Percentiles rank a stretch among this genome's conserved stretches.
phyloP scores from a whole-genome alignment of 345 rosid genomes.

The Lenwebbia sp. region DNA sequence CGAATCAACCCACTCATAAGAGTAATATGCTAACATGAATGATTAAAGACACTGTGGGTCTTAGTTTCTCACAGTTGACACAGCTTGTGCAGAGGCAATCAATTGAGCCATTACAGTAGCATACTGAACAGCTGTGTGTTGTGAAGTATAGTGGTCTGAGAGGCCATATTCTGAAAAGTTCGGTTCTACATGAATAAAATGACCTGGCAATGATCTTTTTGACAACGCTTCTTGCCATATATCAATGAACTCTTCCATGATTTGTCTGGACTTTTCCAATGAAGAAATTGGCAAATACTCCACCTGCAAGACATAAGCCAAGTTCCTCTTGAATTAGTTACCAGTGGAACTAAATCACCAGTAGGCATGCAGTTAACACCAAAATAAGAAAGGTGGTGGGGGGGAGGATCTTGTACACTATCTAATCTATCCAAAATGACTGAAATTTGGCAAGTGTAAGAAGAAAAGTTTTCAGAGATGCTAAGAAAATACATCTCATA shows the following conservation, averaged over 20 bases:
- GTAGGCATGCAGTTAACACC: not conserved
- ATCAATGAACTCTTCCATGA: slow-evolving; percentile 73
- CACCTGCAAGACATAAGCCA: slow-evolving; percentile 36
- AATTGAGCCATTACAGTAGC: slow-evolving; percentile 70
- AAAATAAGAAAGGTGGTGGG: not conserved
- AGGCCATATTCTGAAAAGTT: slow-evolving; percentile 72
- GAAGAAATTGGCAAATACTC: slow-evolving; percentile 89
- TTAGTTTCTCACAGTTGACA: slow-evolving; percentile 40
- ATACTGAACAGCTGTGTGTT: slow-evolving; percentile 80
- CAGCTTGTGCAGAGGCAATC: slow-evolving; percentile 66
- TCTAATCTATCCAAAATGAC: not conserved
- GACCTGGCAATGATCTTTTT: slow-evolving; percentile 71
- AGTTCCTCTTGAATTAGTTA: not conserved
- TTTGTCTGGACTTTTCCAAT: slow-evolving; percentile 51
- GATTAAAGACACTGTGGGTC: not conserved
- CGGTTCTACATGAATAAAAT: slow-evolving; percentile 54
- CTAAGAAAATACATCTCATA: not conserved
- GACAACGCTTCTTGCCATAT: slow-evolving; percentile 72
- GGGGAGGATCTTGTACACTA: not conserved
- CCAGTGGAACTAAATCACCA: not conserved
- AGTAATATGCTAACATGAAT: not conserved
- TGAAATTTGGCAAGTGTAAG: not conserved
- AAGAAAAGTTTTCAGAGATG: not conserved
- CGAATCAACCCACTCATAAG: not conserved
- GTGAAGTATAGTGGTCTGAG: slow-evolving; percentile 51